Base-by-base conservation (phyloP, 176 grass and related monocot species). In the Calamus simplicifolius region DNA sequence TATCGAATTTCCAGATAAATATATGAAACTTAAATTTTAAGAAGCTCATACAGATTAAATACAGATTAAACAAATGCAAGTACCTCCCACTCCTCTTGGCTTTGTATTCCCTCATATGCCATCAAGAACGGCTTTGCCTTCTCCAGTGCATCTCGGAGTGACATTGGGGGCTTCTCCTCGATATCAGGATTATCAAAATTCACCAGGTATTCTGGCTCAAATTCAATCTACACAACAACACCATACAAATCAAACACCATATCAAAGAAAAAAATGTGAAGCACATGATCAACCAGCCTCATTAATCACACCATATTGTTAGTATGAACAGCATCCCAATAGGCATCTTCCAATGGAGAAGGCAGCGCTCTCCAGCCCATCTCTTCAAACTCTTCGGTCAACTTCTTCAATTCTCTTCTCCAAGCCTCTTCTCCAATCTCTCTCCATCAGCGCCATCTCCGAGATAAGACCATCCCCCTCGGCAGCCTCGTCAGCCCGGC, bases 41-140 rank as follows among this genome's bases (percentile, higher is more conserved):
- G 5, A 10, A 43, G 35, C 6, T 43, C 35, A 13, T 43, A 43
- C 35, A 43, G 35, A 43, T 43, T 43, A 43, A 6, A 13, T 8
- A 43, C 35, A 43, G 35, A 43, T 43, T 43, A 43, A 6, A 13
- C 35, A 43, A 43, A 43, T 43, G 35, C 35, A 43, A 43, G 35
- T 43, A 88, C 93, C 93, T 97, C 76, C 93, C 84, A 97, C 71
- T 97, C 81, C 68, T 97, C 93, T 78, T 92, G 84, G 56, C 83
- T 78, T 27, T 72, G 23, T 64, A 92, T 80, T 58, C 84, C 93
- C 75, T 91, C 84, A 27, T 83, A 97, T 2, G 87, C 76, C 54
- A 97, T 57, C 80, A 92, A 52, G 50, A 97, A 97, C 27, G 87
- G 93, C 73, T 97, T 92, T 16, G 78, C 67, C 58, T 83, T 88